Conservation (phyloP, 352 stramenopile genomes). For the Pythium phragmiticola region DNA sequence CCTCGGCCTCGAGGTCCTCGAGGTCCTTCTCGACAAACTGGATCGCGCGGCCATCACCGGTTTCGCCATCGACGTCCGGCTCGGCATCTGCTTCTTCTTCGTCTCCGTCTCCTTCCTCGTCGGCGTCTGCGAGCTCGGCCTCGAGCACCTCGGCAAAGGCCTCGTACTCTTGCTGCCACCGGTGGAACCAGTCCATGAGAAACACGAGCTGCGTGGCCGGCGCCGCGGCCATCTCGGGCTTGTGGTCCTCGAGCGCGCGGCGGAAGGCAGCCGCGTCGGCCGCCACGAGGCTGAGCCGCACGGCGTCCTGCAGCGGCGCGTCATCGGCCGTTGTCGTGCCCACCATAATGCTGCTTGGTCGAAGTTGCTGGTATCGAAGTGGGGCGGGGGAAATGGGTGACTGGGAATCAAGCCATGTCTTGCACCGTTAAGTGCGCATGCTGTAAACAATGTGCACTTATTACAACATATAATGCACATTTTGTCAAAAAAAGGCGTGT, state of each 20-base stretch:
- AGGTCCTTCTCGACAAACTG: slow-evolving; percentile 58
- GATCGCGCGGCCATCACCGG: slow-evolving; percentile 12
- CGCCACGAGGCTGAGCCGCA: slow-evolving; percentile 58
- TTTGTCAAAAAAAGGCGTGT: background rate
- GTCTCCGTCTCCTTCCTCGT: slow-evolving; percentile 29
- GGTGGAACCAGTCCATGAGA: slow-evolving; percentile 86
- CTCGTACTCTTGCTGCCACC: slow-evolving; percentile 87
- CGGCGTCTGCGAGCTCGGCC: slow-evolving; percentile 44
- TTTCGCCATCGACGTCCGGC: slow-evolving; percentile 9
- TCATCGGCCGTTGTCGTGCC: slow-evolving; percentile 13
- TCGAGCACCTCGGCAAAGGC: slow-evolving; percentile 72
- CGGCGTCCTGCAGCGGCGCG: slow-evolving; percentile 41
- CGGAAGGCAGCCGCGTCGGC: slow-evolving; percentile 53
- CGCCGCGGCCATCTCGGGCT: slow-evolving; percentile 20
- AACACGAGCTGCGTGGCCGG: slow-evolving; percentile 50
- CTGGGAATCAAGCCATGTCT: slow-evolving; percentile 1
- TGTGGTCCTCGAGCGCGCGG: slow-evolving; percentile 29
- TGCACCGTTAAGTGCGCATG: slow-evolving; percentile 1
- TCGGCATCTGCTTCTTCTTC: slow-evolving; percentile 21
- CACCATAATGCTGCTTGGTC: background rate
- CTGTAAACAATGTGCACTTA: background rate
- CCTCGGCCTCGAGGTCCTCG: slow-evolving; percentile 72
- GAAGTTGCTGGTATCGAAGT: background rate
- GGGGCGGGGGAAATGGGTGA: background rate
- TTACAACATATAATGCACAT: background rate